Base-by-base conservation (phyloP, 2,329 filamentous ascomycete genomes). In the Orbilia quercus region DNA sequence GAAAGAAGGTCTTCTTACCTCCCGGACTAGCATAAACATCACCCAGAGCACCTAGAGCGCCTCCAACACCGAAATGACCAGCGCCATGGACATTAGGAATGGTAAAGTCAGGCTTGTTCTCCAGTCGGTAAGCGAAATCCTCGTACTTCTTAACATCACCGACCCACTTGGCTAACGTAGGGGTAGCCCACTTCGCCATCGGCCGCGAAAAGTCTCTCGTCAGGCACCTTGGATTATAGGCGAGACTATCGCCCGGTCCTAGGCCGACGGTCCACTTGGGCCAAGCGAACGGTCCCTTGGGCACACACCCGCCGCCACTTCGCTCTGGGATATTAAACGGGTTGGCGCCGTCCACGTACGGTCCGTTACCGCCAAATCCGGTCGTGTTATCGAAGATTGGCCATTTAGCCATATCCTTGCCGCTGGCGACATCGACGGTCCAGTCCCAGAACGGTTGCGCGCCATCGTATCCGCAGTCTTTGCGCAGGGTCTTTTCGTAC, bases 381-480 rank as follows among this genome's bases (percentile, higher is more conserved):
- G 66, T 78, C 9, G 34, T 42, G n/a, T 66, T 73, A 47, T 74
- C 40, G 42, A 70, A 77, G n/a, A 76, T 69, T 0, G 53, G 76
- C 70, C 73, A 77, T 42, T 59, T 40, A 48, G 51, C 63, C 76
- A 74, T 76, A 42, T 60, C 74, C 34, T 48, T 60, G n/a, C n/a
- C 40, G 23, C 75, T 67, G 11, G 77, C 76, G 48, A 81, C 79
- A 25, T 81, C 80, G 34, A 77, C 78, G 58, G 80, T 78, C 64
- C 80, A 82, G 63, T 79, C 79, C 36, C 77, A 79, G 20, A 79
- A 80, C n/a, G 82, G 82, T 60, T 83, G 80, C 3, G 79, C 78
- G 12, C 82, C 83, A 1, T 75, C 79, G 75, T 84, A 84, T 16
- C 81, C 81, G 63, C 83, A 84, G 58, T 82, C 80, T 1, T 82